Evolutionary conservation across 495 filamentous ascomycete species (phyloP), one percentile per base, ranked within the genome.

Genomic region (Penicillium turbatum): DNA sequence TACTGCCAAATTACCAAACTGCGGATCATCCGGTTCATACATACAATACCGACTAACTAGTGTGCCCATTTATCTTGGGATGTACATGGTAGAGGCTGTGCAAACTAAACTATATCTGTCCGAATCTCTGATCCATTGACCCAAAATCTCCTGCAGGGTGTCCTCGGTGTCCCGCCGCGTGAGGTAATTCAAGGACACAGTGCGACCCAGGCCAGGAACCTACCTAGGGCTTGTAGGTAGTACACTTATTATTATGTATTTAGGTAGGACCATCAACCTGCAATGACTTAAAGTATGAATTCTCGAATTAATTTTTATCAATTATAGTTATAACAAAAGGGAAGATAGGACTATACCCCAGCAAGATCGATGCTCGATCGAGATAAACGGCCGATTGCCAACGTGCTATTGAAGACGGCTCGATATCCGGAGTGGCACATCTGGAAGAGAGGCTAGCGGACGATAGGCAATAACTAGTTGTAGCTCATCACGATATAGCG

Each of bases 11-110:
- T 73, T 73, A 72, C 69, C 65, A 70, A 35, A 71, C 68, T 73
- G 70, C 65, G 70, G 70, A 71, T 72, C 70, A 63, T 70, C 70
- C 60, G 64, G 57, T 64, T 68, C 61, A 67, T 65, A 66, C 64
- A 51, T 61, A 58, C 21, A 4, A 24, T 24, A 24, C 21, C 21
- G n/a, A 24, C 21, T 63, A 56, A 60, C 52, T 59, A 51, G 39
- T 53, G 21, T 2, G n/a, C n/a, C n/a, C n/a, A n/a, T n/a, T n/a
- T n/a, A n/a, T n/a, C n/a, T n/a, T n/a, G 4, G 21, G 21, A 36
- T 15, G 7, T 15, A 35, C 2, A 6, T 5, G 2, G 13, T 36
- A 36, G 34, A 36, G 34, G 34, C 34, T 36, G 34, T 36, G 6
- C 34, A 36, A 36, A n/a, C 34, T 36, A 36, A 24, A 24, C 21